A percentile compares a stretch with the other conserved stretches of the same genome.
These are phyloP conservation scores for Russula olivacea DNA, from an alignment of 768 basidiomycete species.

Conservation along the genomic window DNA sequence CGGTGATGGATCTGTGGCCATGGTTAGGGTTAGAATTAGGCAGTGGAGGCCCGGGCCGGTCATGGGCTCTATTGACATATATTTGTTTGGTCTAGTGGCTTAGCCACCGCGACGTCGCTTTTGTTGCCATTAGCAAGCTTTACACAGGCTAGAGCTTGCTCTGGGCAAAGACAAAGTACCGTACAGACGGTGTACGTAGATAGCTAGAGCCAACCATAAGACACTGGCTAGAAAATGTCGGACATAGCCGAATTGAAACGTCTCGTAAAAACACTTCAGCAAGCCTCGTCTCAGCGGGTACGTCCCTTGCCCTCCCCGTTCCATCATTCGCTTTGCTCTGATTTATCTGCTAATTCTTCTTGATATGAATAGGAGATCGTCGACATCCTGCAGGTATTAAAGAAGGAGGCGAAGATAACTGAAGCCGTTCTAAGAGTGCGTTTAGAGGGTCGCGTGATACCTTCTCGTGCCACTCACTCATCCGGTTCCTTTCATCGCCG, in stretches of 20 bases:
- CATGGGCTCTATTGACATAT: not conserved
- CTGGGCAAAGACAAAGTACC: slow-evolving; percentile 10
- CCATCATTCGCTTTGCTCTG: slow-evolving; percentile 21
- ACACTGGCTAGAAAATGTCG: slow-evolving; percentile 17
- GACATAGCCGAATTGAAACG: slow-evolving; percentile 24
- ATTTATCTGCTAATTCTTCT: slow-evolving; percentile 33
- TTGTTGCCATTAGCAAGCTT: not conserved
- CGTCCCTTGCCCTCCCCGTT: not conserved
- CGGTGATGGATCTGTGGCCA: not conserved
- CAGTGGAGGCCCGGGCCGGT: not conserved
- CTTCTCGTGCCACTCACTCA: not conserved
- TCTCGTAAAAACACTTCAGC: slow-evolving; percentile 25
- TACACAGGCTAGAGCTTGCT: slow-evolving; percentile 5
- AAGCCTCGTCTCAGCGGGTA: slow-evolving; percentile 21
- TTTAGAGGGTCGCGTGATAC: slow-evolving; percentile 31
- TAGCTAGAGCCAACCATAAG: slow-evolving; percentile 19
- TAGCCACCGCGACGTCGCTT: too few species aligned
- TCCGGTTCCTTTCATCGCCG: not conserved
- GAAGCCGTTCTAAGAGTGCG: slow-evolving; percentile 71
- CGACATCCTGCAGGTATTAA: slow-evolving; percentile 54
- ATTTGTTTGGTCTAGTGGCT: not conserved
- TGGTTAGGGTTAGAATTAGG: not conserved
- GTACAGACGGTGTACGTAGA: slow-evolving; percentile 22
- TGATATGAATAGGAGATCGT: slow-evolving; percentile 48
- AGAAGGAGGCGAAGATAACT: slow-evolving; percentile 61